Base-by-base conservation (phyloP, 495 filamentous ascomycete genomes). In the Lasiosphaeria miniovina region DNA sequence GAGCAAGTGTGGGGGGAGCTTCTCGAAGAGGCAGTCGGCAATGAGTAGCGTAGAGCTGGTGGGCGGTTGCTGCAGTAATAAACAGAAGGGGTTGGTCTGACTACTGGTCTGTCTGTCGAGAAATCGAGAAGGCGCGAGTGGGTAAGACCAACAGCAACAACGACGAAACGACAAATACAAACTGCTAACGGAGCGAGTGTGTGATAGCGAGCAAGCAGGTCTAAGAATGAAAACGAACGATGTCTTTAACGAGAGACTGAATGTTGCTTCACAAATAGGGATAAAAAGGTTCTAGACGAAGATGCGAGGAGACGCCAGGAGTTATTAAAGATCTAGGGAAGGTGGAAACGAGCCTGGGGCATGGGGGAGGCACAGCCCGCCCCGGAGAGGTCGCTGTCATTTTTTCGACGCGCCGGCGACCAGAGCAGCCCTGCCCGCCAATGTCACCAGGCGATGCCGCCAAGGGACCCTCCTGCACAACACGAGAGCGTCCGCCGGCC, bases 201-300 rank as follows among this genome's bases (percentile, higher is more conserved):
- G 36, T 51, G n/a, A 17, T 34, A 24, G 15, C 14, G 17, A 31
- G 43, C 15, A n/a, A 46, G 43, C 36, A 36, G 15, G 12, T 38
- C 49, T 15, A 50, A 50, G 9, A 50, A 45, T 17, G 40, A 55
- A 55, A 55, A 6, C 17, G 14, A 36, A 10, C 24, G 24, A 24
- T 24, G 31, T 32, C n/a, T 35, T 55, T n/a, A 58, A 58, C 45
- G 55, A 58, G 48, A 51, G 55, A 58, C 55, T 45, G 54, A 56
- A 54, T 17, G 53, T 12, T 24, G 32, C 14, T 32, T 43, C 36
- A 15, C 24, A 31, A 24, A 11, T 43, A 17, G 3, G 38, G n/a
- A 43, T 31, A 15, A 31, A 41, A 45, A 33, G 36, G 15, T 1
- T 17, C 8, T 14, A 14, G 38, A 33, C 11, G 36, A 38, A 41